phyloP scores from a whole-genome alignment of 805 yeast genomes.

The Kuraishia hungarica region DNA sequence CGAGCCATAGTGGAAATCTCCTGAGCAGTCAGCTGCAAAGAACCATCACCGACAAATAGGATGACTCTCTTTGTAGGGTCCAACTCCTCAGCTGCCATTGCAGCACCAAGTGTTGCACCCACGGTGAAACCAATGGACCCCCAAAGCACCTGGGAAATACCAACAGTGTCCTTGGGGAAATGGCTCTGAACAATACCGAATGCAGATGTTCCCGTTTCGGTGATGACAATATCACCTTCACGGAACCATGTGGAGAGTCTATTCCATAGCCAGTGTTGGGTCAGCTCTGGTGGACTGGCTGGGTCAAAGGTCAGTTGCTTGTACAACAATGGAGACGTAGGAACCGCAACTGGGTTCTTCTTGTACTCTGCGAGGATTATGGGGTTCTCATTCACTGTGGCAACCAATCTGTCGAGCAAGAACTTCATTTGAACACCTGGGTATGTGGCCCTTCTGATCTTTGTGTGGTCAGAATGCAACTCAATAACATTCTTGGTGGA shows the following conservation, averaged over 20 bases:
- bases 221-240: conserved; percentile 58
- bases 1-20: conserved; percentile 63
- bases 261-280: conserved; percentile 67
- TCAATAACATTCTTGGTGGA: conserved; percentile 68
- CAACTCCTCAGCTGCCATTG: conserved; percentile 57
- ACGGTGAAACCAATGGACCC: conserved; percentile 68
- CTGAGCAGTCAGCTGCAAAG: conserved; percentile 66
- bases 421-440: conserved; percentile 67
- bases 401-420: conserved; percentile 34
- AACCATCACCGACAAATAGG: conserved; percentile 69
- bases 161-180: conserved; percentile 53
- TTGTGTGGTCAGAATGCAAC: conserved; percentile 71
- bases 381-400: conserved; percentile 8
- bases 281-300: conserved; percentile 34
- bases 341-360: conserved; percentile 48
- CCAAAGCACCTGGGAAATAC: conserved; percentile 71
- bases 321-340: conserved; percentile 26
- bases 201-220: conserved; percentile 73
- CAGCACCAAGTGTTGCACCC: conserved; percentile 63
- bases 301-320: conserved; percentile 27
- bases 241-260: conserved; percentile 52
- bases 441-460: conserved; percentile 61
- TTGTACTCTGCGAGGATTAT: conserved; percentile 20
- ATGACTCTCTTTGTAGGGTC: conserved; percentile 55
- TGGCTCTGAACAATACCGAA: conserved; percentile 61